These are phyloP conservation scores for Dendrostoma leiphaemia DNA, from an alignment of 2,329 filamentous ascomycete species.

Conservation along the genomic window DNA sequence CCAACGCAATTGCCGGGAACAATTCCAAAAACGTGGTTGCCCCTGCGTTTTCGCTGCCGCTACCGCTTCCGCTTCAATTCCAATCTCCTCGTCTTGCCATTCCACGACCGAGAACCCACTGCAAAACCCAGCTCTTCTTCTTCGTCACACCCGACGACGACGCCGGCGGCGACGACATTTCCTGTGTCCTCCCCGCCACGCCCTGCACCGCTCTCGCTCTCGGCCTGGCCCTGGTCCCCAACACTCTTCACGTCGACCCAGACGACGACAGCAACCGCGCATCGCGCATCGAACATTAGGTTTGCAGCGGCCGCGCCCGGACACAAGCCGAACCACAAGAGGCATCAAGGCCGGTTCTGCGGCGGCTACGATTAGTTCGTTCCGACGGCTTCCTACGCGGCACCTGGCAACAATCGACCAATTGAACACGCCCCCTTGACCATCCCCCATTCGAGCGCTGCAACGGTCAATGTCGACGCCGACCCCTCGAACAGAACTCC, in stretches of 20 bases:
- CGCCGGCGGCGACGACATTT: too few species aligned
- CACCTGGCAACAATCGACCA: constrained; percentile 22
- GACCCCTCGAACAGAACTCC: constrained; percentile 5
- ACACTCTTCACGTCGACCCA: too few species aligned
- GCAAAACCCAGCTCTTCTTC: neutral
- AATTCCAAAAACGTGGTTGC: constrained; percentile 5
- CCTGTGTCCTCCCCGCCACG: too few species aligned
- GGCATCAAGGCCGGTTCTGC: constrained; percentile 43
- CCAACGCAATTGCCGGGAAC: constrained; percentile 5
- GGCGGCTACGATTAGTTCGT: constrained; percentile 31
- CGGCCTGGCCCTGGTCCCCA: neutral
- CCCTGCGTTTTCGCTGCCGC: too few species aligned
- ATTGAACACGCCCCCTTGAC: constrained; percentile 15
- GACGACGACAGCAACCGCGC: neutral
- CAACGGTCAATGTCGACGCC: neutral
- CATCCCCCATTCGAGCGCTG: neutral
- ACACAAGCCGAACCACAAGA: constrained; percentile 11
- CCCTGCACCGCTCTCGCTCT: neutral
- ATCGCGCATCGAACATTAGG: neutral
- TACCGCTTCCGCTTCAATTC: too few species aligned
- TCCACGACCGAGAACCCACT: neutral
- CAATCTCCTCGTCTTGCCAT: constrained; percentile 12
- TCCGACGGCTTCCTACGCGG: constrained; percentile 49
- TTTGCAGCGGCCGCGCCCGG: neutral
- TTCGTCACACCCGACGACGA: too few species aligned